Evolutionary conservation across 495 filamentous ascomycete species (phyloP).

Genomic region (Rhypophila decipiens): DNA sequence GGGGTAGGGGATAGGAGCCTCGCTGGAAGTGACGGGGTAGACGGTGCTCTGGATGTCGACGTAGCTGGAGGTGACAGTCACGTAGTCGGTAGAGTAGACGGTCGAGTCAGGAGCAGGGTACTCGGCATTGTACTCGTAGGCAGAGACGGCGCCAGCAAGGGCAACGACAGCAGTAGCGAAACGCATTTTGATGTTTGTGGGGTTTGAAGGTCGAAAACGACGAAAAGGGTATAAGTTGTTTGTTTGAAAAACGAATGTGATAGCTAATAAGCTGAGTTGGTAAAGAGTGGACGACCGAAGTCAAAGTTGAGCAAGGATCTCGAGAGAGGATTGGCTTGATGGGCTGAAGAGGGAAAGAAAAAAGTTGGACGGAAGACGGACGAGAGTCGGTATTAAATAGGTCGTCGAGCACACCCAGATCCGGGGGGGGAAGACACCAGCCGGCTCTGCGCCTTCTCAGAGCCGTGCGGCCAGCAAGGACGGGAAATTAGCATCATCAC

Average conservation of each 20-base stretch:
- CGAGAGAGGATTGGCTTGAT: slow-evolving; percentile 44
- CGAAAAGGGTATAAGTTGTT: slow-evolving; percentile 20
- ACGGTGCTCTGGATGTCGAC: slow-evolving; percentile 39
- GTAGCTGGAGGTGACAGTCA: slow-evolving; percentile 49
- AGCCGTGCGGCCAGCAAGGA: slow-evolving; percentile 2
- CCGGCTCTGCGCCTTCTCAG: slow-evolving; percentile 1
- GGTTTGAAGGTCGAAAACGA: slow-evolving; percentile 27
- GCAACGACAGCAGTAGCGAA: slow-evolving; percentile 41
- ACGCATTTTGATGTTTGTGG: slow-evolving; percentile 48
- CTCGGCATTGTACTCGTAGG: slow-evolving; percentile 17
- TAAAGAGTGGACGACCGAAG: slow-evolving; percentile 59
- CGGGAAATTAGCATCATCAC: slow-evolving; percentile 28
- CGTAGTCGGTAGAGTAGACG: slow-evolving; percentile 49
- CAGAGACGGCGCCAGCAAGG: slow-evolving; percentile 47
- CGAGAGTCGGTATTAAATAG: slow-evolving; percentile 26
- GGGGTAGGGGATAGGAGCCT: slow-evolving; percentile 46
- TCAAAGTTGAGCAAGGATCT: slow-evolving; percentile 41
- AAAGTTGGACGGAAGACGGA: slow-evolving; percentile 20
- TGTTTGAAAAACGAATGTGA: slow-evolving; percentile 29
- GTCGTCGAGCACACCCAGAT: neutral
- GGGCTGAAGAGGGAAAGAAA: slow-evolving; percentile 38
- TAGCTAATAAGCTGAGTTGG: slow-evolving; percentile 32
- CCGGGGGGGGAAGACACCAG: neutral
- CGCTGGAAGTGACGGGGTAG: slow-evolving; percentile 32
- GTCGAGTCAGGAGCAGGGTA: slow-evolving; percentile 26